phyloP scores from a whole-genome alignment of 2,329 filamentous ascomycete genomes.

The Sporothrix euskadiensis region DNA sequence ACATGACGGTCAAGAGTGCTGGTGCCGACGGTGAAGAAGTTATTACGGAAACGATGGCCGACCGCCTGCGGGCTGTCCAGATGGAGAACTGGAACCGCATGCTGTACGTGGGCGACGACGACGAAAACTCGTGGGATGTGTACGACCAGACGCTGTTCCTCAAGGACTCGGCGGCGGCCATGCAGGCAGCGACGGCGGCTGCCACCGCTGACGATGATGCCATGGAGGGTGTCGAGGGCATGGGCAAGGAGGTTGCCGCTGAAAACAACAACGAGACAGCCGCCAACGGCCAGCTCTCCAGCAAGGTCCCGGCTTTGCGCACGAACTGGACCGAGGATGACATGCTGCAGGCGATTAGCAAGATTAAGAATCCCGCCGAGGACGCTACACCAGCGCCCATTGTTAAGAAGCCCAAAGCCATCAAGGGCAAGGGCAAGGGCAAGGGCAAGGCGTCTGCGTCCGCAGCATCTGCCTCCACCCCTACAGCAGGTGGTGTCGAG shows the following conservation, averaged over 20 bases:
- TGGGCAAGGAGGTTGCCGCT: constrained; percentile 35
- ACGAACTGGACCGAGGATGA: constrained; percentile 49
- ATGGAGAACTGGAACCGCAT: constrained; percentile 79
- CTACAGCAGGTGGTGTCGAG: not conserved
- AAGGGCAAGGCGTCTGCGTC: constrained; percentile 23
- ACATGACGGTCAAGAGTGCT: constrained; percentile 81
- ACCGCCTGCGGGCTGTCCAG: constrained; percentile 75
- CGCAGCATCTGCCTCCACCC: not conserved
- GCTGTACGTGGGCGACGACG: constrained; percentile 79
- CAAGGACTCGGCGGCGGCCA: constrained; percentile 31
- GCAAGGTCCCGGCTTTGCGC: constrained; percentile 44
- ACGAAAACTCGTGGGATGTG: constrained; percentile 70
- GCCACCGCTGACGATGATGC: constrained; percentile 29
- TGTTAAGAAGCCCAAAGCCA: not conserved
- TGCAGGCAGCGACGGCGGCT: constrained; percentile 17
- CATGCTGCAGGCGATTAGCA: constrained; percentile 50
- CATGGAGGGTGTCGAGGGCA: constrained; percentile 31
- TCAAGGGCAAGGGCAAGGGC: constrained; percentile 26
- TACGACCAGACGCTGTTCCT: constrained; percentile 74
- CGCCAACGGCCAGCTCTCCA: constrained; percentile 38
- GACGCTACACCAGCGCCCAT: not conserved
- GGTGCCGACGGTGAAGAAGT: constrained; percentile 60
- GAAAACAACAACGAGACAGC: constrained; percentile 22
- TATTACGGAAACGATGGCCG: constrained; percentile 69
- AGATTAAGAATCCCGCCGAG: constrained; percentile 37